These are phyloP conservation scores for Hymenoscyphus fraxineus DNA, from an alignment of 2,329 filamentous ascomycete species.

Conservation along the genomic window DNA sequence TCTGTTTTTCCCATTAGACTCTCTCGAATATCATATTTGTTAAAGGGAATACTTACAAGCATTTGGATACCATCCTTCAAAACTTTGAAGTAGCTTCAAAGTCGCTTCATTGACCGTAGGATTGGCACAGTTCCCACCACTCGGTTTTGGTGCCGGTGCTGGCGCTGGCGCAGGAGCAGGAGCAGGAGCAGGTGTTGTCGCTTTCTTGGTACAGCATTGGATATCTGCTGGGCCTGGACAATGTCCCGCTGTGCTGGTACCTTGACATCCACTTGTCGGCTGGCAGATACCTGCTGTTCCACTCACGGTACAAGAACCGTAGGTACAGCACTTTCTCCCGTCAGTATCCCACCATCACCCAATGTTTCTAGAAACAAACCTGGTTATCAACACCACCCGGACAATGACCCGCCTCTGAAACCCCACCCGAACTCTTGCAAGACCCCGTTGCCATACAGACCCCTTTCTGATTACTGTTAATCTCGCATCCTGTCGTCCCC, in stretches of 20 bases:
- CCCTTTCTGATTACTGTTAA: not conserved
- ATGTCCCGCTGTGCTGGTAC: slow-evolving; percentile 9
- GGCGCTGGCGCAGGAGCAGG: not conserved
- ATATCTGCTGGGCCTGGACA: slow-evolving; percentile 22
- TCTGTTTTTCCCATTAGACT: not conserved
- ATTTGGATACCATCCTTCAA: slow-evolving; percentile 10
- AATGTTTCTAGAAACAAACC: not conserved
- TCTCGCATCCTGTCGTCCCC: not conserved
- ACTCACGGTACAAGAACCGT: slow-evolving; percentile 5
- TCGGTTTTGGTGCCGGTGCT: not conserved
- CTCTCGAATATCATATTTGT: not conserved
- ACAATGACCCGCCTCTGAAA: slow-evolving; percentile 9
- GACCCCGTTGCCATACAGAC: slow-evolving; percentile 6
- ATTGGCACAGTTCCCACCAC: not conserved
- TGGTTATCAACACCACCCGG: slow-evolving; percentile 9
- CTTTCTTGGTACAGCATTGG: slow-evolving; percentile 19
- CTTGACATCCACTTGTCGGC: not conserved
- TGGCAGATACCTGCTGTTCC: slow-evolving; percentile 3
- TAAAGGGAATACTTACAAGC: slow-evolving; percentile 4
- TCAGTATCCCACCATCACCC: not conserved
- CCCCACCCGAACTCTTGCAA: slow-evolving; percentile 5
- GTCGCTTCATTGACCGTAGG: slow-evolving; percentile 7
- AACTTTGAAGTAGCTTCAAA: slow-evolving; percentile 6
- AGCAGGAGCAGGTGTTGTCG: not conserved
- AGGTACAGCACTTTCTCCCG: slow-evolving; percentile 11